Base-by-base conservation (phyloP, 306 rosid species). In the Citrullus colocynthis region DNA sequence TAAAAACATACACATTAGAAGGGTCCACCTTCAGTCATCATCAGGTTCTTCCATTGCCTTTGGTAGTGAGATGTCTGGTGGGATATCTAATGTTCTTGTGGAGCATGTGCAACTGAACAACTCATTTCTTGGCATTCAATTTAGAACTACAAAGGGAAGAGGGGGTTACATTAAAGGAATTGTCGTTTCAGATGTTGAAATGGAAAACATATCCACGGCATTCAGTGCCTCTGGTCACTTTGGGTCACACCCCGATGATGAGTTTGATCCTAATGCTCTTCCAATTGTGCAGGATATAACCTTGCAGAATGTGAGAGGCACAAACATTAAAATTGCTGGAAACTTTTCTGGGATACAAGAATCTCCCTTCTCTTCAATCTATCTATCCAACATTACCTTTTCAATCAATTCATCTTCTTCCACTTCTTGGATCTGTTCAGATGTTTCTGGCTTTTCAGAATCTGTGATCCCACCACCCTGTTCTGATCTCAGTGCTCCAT, bases 1-100 rank as follows among this genome's bases (percentile, higher is more conserved):
- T 9, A 81, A 77, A 81, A 83, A 91, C 76, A 89, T 94, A 8
- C 98, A 94, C 86, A 87, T 94, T 79, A 82, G 95, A 80, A 82
- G 88, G 73, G 89, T 91, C 78, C 80, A 86, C 82, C 89, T 95
- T 56, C 89, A 83, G 81, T 87, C 98, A 37, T 80, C 83, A 78
- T 85, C 89, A 7, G 97, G 97, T 55, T 86, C 98, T 61, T 66
- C 91, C 74, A 54, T 94, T 76, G 96, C 97, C 79, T 90, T 94
- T 74, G 98, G 98, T 52, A 94, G 97, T 80, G 93, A 94, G 78
- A 94, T 94, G 98, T 92, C 98, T 13, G 97, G 98, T 81, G 97
- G 98, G 82, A 94, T 94, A 78, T 89, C 98, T 37, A 74, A 85
- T 60, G 89, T 90, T 80, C 76, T 80, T 30, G 97, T 89, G 81